phyloP scores from a whole-genome alignment of 352 stramenopile genomes.

The Globisporangium cederbergense region DNA sequence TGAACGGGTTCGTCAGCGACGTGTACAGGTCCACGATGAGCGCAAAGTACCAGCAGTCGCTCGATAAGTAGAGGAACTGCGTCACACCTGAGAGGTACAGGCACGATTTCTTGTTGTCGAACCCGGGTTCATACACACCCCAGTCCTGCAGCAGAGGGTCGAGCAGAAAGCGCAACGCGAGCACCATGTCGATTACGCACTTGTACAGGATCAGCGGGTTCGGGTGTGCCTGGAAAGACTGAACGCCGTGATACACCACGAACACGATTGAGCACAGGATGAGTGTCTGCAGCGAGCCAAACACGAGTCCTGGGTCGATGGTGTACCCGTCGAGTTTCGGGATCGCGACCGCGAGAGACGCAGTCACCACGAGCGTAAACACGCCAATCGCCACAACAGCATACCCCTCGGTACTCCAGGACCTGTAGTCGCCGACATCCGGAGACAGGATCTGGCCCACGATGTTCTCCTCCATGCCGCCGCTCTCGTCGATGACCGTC shows the following conservation, averaged over 20 bases:
- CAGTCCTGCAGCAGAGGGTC: slow-evolving; percentile 58
- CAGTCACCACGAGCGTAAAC: slow-evolving; percentile 40
- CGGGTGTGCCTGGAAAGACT: slow-evolving; percentile 71
- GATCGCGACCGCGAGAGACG: slow-evolving; percentile 32
- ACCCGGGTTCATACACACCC: slow-evolving; percentile 33
- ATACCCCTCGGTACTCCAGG: slow-evolving; percentile 52
- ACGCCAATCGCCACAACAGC: slow-evolving; percentile 37
- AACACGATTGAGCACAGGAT: slow-evolving; percentile 68
- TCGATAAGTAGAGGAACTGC: slow-evolving; percentile 75
- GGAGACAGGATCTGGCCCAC: slow-evolving; percentile 53
- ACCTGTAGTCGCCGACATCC: slow-evolving; percentile 27
- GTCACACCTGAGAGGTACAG: slow-evolving; percentile 64
- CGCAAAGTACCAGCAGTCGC: slow-evolving; percentile 82
- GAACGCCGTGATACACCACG: slow-evolving; percentile 73
- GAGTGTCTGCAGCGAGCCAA: slow-evolving; percentile 74
- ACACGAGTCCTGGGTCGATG: slow-evolving; percentile 67
- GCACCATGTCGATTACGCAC: slow-evolving; percentile 65
- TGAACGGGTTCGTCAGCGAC: slow-evolving; percentile 85
- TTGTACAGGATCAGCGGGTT: slow-evolving; percentile 87
- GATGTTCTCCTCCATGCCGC: slow-evolving; percentile 54
- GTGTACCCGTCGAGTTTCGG: slow-evolving; percentile 82
- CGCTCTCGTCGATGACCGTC: slow-evolving; percentile 72
- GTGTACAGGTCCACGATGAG: slow-evolving; percentile 71
- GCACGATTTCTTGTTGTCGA: slow-evolving; percentile 30
- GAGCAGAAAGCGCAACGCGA: slow-evolving; percentile 69